Evolutionary conservation across 306 rosid species (phyloP), one percentile per base, ranked within the genome.

Genomic region (Pyrus pyrifolia): DNA sequence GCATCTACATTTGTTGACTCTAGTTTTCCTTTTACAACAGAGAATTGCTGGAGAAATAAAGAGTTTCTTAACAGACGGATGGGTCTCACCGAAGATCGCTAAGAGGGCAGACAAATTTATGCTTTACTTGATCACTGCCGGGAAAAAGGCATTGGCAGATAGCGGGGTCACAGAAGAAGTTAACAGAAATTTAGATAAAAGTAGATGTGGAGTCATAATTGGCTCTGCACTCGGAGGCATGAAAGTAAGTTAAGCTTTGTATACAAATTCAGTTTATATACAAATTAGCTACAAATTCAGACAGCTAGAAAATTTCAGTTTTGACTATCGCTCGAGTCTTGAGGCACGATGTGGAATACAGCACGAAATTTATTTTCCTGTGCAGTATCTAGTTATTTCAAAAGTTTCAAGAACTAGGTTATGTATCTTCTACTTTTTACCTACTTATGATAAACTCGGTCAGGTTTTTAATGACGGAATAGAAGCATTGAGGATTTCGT

Each of bases 1-100:
- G 53, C 38, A 18, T 22, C 30, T 6, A 30, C 3, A 9, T 17
- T 11, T 60, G 71, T 6, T 81, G 51, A 75, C 58, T 40, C 57
- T 45, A 49, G 25, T 44, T 66, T 46, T 46, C 12, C 31, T 17
- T 45, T 45, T 55, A 31, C 11, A 33, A 33, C 89, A 91, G 97
- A 86, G 90, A 81, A 91, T 91, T 78, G 95, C 93, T 33, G 97
- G 95, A 59, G 97, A 91, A 81, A 91, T 91, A 10, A 91, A 91
- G 88, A 85, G 89, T 38, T 86, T 91, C 82, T 85, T 88, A 30
- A 71, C 86, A 7, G 97, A 91, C 44, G 97, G 89, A 45, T 85
- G 89, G 88, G 90, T 91, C 14, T 87, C 91, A 13, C 97, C 91
- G 21, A 91, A 89, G 79, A 74, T 89, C 68, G 75, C 90, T 27